Base-by-base conservation (phyloP, 2,329 filamentous ascomycete species). In the Fusarium palustre region DNA sequence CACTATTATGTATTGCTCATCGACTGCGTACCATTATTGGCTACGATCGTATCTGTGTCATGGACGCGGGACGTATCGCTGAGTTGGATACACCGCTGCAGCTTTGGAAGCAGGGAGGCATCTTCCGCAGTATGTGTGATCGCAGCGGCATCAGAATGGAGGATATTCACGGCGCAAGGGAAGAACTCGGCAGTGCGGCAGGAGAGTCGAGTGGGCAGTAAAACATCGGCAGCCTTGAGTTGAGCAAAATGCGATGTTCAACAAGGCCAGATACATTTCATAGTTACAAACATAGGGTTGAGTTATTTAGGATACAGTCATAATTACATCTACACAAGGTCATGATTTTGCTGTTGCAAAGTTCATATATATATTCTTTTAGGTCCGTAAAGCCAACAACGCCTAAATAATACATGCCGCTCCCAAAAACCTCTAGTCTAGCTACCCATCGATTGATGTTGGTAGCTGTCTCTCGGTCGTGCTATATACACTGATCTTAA, bases 21-120 rank as follows among this genome's bases (percentile, higher is more conserved):
- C 87, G 95, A 7, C 83, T 98, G 74, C 91, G 93, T 76, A 98
- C 96, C 1, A 97, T 99, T 68, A 91, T 98, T 66, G 90, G 90
- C 30, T 98, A 98, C 79, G 95, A 99, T 79, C 89, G 95, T 47
- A 97, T 99, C 77, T 95, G 94, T 75, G 96, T 99, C 72, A 97
- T 99, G 94, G 95, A 98, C 74, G 86, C 90, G 45, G 96, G 96
- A 0, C 81, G 82, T 18, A 97, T 99, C 75, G 93, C 92, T 1
- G 94, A 98, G 85, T 84, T 98, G 67, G 96, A 92, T 75, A 86
- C 87, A 16, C 96, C 96, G 3, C 76, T 91, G 42, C 85, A 83
- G 43, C 82, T 99, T 64, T 98, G 91, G 85, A 86, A 90, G 30
- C 81, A 84, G 47, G 89, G 87, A 12, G 92, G 92, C 1, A 94